A percentile compares a stretch with the other conserved stretches of the same genome.
phyloP scores from a whole-genome alignment of 2,329 filamentous ascomycete species.

The Xylariales sp. region DNA sequence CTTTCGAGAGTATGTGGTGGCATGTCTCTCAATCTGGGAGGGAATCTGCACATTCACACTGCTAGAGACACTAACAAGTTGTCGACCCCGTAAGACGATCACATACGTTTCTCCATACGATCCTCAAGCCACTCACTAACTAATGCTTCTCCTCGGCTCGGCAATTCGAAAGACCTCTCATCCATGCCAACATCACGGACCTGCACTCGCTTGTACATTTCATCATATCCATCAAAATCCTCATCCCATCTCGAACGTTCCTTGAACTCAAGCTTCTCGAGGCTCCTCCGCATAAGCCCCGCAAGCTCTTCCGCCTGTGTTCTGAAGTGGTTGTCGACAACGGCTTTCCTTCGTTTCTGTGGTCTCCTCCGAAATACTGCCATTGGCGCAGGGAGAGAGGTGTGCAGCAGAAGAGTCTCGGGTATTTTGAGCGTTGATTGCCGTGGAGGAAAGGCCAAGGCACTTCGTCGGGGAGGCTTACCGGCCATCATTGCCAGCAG shows the following conservation, averaged over 20 bases:
- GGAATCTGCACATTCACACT: too few species aligned
- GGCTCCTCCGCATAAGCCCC: slow-evolving; percentile 42
- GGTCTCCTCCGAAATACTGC: slow-evolving; percentile 14
- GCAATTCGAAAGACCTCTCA: slow-evolving; percentile 13
- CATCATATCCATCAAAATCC: slow-evolving; percentile 27
- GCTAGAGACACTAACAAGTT: too few species aligned
- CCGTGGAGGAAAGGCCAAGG: slow-evolving; percentile 44
- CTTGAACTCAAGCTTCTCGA: slow-evolving; percentile 41
- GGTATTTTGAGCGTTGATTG: slow-evolving; percentile 45
- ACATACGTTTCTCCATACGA: too few species aligned
- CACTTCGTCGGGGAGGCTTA: slow-evolving; percentile 34
- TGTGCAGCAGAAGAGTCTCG: slow-evolving; percentile 43
- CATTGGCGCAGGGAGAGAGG: slow-evolving; percentile 23
- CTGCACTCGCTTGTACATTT: slow-evolving; percentile 34
- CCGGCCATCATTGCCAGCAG: slow-evolving; percentile 9
- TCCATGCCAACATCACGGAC: slow-evolving; percentile 32
- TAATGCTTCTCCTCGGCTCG: slow-evolving; percentile 12
- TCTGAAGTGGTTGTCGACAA: slow-evolving; percentile 37
- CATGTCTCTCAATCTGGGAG: too few species aligned
- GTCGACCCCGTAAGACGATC: too few species aligned
- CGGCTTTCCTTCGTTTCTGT: slow-evolving; percentile 15
- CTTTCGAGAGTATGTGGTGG: too few species aligned
- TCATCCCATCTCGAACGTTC: slow-evolving; percentile 38
- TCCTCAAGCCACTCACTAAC: slow-evolving; percentile 21
- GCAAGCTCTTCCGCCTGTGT: slow-evolving; percentile 44